Conservation (phyloP, 805 yeast species). For the Sungouiozyma ichnusensis region DNA sequence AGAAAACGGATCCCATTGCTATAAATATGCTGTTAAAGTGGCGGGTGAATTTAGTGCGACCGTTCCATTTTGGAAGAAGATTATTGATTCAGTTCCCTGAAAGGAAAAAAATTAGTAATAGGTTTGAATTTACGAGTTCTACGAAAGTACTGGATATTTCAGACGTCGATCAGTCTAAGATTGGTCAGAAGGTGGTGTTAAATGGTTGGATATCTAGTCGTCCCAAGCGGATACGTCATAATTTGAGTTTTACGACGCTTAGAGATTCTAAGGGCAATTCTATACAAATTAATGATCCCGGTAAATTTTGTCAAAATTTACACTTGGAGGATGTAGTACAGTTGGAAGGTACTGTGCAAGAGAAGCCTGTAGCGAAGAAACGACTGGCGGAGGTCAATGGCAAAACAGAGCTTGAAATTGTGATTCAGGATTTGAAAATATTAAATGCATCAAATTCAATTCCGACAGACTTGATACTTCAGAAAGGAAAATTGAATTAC, state of each 20-base stretch:
- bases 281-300: conserved; percentile 45
- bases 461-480: conserved; percentile 57
- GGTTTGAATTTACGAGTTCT: conserved; percentile 9
- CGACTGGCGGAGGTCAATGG: conserved; percentile 7
- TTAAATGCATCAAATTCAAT: conserved; percentile 54
- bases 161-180: not conserved
- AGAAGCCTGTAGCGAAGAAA: conserved; percentile 14
- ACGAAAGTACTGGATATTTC: not conserved
- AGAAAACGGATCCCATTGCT: no score
- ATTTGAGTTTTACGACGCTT: conserved; percentile 58
- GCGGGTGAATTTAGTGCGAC: not conserved
- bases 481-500: conserved; percentile 38
- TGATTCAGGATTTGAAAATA: conserved; percentile 39
- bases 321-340: conserved; percentile 68
- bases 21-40: not conserved
- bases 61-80: not conserved
- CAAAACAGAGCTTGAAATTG: conserved; percentile 42
- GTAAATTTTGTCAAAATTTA: conserved; percentile 34
- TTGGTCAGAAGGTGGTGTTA: conserved; percentile 18
- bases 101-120: conserved; percentile 6
- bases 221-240: conserved; percentile 59
- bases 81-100: conserved; percentile 7
- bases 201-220: conserved; percentile 80
- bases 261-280: conserved; percentile 63
- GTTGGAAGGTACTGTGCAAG: conserved; percentile 45